Evolutionary conservation across 2,329 filamentous ascomycete species (phyloP), one percentile per base, ranked within the genome.

Genomic region (Pestalotiopsis fici): DNA sequence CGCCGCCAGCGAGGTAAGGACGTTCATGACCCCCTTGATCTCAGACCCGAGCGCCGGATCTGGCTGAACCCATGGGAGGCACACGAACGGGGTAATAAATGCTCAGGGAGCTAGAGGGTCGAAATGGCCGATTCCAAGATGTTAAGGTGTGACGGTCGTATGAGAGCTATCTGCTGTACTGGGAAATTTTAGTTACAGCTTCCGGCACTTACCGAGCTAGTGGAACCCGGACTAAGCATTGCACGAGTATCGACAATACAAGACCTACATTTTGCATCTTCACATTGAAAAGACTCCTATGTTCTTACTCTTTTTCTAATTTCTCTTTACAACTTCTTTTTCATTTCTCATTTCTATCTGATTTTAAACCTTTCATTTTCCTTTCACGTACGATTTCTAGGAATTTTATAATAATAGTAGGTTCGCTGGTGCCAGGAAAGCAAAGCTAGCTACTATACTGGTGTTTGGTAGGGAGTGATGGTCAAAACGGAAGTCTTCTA

Each of bases 21-120:
- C 65, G 71, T 75, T 70, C 76, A 78, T 78, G 71, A 65, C 77
- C 71, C 66, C 64, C n/a, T 23, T 50, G 43, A 64, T 37, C 65
- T 72, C 62, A 74, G 70, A 73, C 69, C 76, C 67, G 59, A 50
- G n/a, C 50, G 21, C 59, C 37, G 21, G 59, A 62, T 60, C 57
- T 25, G 21, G 23, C 54, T 66, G 15, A 37, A 57, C 67, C 63
- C 67, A 65, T 65, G 37, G 28, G 63, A 56, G 54, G 28, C 54
- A 50, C 54, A 27, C 54, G 28, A 47, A 21, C 47, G 13, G 21
- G 12, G 28, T n/a, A 37, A 15, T 27, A 27, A 60, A 18, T 35
- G 55, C 28, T 25, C 25, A 18, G 28, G 6, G 15, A 3, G 28
- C 27, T 21, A 21, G 15, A 27, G 23, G 9, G 18, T 31, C 7